Conservation (phyloP, 2,329 filamentous ascomycete species). For the Spiromastix sp. region DNA sequence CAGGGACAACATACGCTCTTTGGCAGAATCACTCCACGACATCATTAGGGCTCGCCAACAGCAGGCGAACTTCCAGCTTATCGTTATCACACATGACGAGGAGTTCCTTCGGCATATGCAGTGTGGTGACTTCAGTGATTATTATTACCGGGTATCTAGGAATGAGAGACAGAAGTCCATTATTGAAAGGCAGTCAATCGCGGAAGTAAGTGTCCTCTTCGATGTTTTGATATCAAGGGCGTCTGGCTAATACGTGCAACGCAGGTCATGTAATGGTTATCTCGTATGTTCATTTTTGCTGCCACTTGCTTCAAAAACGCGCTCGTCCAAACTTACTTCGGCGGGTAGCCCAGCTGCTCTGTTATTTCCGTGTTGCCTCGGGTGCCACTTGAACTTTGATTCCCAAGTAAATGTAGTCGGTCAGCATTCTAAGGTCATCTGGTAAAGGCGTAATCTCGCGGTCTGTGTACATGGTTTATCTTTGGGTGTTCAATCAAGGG, state of each 20-base stretch:
- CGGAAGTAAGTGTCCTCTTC: slow-evolving; percentile 32
- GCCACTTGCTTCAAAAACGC: neutral
- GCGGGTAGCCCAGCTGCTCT: too few relatives aligned
- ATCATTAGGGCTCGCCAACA: slow-evolving; percentile 76
- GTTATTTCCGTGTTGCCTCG: too few relatives aligned
- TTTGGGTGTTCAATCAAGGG: too few relatives aligned
- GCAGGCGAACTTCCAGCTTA: slow-evolving; percentile 93
- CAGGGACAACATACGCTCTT: slow-evolving; percentile 81
- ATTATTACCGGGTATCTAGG: slow-evolving; percentile 77
- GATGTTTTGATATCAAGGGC: neutral
- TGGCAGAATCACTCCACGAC: slow-evolving; percentile 72
- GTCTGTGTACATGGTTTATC: too few relatives aligned
- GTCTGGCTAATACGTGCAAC: slow-evolving; percentile 2
- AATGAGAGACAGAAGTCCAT: slow-evolving; percentile 79
- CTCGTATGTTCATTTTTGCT: neutral
- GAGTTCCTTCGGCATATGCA: slow-evolving; percentile 91
- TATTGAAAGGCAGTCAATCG: slow-evolving; percentile 57
- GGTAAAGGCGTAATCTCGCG: too few relatives aligned
- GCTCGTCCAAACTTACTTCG: too few relatives aligned
- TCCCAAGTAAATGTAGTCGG: too few relatives aligned
- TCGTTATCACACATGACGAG: slow-evolving; percentile 98
- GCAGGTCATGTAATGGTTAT: slow-evolving; percentile 12
- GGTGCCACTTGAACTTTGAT: too few relatives aligned
- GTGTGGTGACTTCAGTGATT: slow-evolving; percentile 84
- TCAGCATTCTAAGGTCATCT: too few relatives aligned